Base-by-base conservation (phyloP, 257 asterid species). In the Solanum paucissectum region DNA sequence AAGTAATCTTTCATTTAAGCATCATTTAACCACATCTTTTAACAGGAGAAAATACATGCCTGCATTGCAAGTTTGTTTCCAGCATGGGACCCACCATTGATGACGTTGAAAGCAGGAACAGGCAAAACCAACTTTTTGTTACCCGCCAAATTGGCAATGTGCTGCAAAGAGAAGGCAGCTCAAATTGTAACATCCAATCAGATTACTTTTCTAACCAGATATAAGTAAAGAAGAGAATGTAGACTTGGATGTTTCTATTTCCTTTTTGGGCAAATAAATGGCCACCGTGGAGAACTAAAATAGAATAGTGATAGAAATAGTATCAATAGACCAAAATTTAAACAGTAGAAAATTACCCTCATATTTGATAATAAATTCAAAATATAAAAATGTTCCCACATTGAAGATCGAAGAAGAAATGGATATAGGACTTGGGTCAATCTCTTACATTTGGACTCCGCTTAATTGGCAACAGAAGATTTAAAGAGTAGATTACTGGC, bases 61-160 rank as follows among this genome's bases (percentile, higher is more conserved):
- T 96, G 99, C 99, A 97, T 97, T 74, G 99, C 99, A 87, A 97
- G 98, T 89, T 97, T 97, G 95, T 97, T 97, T 49, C 99, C 99
- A 40, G 99, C 99, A 85, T 95, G 99, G 52, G 98, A 97, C 91
- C 98, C 99, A 90, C 99, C 99, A 87, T 97, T 97, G 90, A 97
- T 97, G 55, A 97, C 99, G 89, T 97, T 97, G 93, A 97, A 95
- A 76, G 99, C 99, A 46, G 99, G 99, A 74, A 97, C 98, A 64
- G 98, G 98, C 87, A 97, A 94, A 87, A 97, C 98, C 89, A 97
- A 86, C 89, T 95, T 95, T 92, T 93, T 97, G 94, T 97, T 97
- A n/a, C 99, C 98, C 16, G 99, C 97, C 25, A 97, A 88, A 91
- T 95, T 95, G 89, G 99, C 98, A 89, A 97, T 97, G 93, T 97